Percentiles rank a stretch among this genome's conserved stretches.
Conservation (phyloP, 257 asterid genomes). For the Solanum corneliomulleri region DNA sequence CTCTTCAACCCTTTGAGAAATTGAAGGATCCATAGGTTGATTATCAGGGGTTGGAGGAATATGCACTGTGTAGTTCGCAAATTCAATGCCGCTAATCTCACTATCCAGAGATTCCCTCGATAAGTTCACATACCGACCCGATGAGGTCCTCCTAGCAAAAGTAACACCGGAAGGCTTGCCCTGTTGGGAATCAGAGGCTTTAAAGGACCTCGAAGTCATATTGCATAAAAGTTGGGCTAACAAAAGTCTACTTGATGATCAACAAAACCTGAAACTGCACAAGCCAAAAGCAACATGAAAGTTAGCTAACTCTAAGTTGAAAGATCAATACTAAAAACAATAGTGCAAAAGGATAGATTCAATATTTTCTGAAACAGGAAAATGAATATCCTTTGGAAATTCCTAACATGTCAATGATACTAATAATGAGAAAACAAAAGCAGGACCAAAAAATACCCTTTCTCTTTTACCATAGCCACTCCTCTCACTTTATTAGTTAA, state of each 20-base stretch:
- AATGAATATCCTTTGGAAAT: not conserved
- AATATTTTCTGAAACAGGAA: not conserved
- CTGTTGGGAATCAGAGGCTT: conserved; percentile 27
- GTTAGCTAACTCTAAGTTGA: not conserved
- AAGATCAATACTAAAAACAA: not conserved
- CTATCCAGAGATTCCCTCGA: conserved; percentile 89
- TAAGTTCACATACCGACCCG: conserved; percentile 79
- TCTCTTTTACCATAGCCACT: not conserved
- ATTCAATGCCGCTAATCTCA: conserved; percentile 63
- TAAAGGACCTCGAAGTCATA: conserved; percentile 62
- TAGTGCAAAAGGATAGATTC: not conserved
- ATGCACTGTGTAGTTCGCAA: conserved; percentile 70
- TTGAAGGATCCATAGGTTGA: conserved; percentile 82
- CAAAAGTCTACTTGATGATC: not conserved
- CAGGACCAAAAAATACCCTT: not conserved
- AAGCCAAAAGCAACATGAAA: not conserved
- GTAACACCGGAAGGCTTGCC: conserved; percentile 47
- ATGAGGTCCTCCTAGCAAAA: conserved; percentile 63
- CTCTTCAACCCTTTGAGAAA: conserved; percentile 85
- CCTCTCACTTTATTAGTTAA: not conserved
- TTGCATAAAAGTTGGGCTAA: not conserved
- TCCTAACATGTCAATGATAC: not conserved
- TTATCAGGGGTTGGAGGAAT: conserved; percentile 95
- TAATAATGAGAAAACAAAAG: not conserved
- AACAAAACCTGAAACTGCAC: conserved; percentile 27